Evolutionary conservation across 1,284 basidiomycete species (phyloP).

Genomic region (Heliocybe sulcata): DNA sequence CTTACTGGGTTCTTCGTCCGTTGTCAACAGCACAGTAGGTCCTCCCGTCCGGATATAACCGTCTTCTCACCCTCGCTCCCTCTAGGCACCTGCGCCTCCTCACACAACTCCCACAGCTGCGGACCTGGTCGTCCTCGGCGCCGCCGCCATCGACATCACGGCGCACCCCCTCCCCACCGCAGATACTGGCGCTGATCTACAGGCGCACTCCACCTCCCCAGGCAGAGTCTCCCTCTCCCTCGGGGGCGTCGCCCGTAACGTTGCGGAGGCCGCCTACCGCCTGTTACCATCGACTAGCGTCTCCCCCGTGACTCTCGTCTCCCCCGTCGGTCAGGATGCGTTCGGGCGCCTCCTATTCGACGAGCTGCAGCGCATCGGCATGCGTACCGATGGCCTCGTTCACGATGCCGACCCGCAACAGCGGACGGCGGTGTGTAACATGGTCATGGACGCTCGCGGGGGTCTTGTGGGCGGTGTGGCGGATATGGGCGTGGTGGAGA

Average conservation of each 20-base stretch:
- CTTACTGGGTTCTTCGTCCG: no score
- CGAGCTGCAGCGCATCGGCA: constrained; percentile 54
- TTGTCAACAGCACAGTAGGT: no score
- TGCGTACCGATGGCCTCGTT: constrained; percentile 81
- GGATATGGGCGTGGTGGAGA: constrained; percentile 78
- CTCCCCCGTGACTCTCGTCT: constrained; percentile 41
- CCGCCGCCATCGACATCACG: constrained; percentile 83
- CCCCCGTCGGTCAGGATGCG: constrained; percentile 61
- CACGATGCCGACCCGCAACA: constrained; percentile 17
- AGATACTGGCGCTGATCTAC: no score
- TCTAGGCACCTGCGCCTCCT: background rate
- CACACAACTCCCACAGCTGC: background rate
- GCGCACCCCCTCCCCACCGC: constrained; percentile 35
- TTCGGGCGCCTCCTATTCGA: constrained; percentile 59
- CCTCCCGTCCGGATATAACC: no score
- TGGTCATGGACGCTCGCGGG: constrained; percentile 72
- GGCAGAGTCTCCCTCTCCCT: constrained; percentile 70
- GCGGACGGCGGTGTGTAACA: constrained; percentile 77
- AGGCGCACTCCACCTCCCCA: constrained; percentile 69
- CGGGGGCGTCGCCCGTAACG: constrained; percentile 92
- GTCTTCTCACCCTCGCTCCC: no score
- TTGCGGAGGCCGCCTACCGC: constrained; percentile 83
- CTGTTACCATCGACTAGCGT: constrained; percentile 33
- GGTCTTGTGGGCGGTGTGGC: constrained; percentile 81
- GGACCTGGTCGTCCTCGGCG: constrained; percentile 66